Evolutionary conservation across 768 basidiomycete genomes (phyloP).

Genomic region (Podaxis mareebaensis): DNA sequence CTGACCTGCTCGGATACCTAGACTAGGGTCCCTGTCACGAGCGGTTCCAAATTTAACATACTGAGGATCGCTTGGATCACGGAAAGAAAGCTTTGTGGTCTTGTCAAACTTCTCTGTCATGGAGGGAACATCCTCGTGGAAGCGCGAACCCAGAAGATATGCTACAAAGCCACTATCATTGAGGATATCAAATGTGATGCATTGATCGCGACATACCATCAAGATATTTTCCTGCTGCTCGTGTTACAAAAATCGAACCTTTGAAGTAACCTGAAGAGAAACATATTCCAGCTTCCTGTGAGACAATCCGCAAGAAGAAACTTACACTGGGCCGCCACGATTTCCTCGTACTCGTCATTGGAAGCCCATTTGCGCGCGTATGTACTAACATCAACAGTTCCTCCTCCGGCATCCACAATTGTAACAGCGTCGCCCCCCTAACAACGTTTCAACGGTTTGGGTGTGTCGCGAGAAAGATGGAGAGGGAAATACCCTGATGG

Average conservation of each 20-base stretch:
- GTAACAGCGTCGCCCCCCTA: constrained; percentile 47
- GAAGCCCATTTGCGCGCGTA: constrained; percentile 36
- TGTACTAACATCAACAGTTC: constrained; percentile 59
- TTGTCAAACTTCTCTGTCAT: constrained; percentile 25
- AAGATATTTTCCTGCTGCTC: constrained; percentile 36
- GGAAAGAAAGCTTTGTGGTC: constrained; percentile 24
- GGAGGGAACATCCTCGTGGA: constrained; percentile 19
- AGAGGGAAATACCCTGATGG: constrained; percentile 9
- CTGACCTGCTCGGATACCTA: constrained; percentile 23
- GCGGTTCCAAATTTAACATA: constrained; percentile 24
- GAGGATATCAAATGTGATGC: too few relatives aligned
- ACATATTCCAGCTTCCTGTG: neutral
- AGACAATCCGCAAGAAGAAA: neutral
- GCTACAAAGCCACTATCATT: constrained; percentile 3
- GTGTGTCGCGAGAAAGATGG: too few relatives aligned
- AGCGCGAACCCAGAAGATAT: constrained; percentile 17
- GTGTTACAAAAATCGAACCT: constrained; percentile 47
- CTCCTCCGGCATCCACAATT: constrained; percentile 61
- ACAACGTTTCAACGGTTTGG: neutral
- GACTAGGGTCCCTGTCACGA: constrained; percentile 20
- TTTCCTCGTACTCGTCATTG: constrained; percentile 37
- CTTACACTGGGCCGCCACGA: constrained; percentile 40
- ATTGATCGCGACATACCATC: constrained; percentile 26
- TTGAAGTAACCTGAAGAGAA: constrained; percentile 37
- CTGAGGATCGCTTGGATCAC: constrained; percentile 21